Evolutionary conservation across 495 filamentous ascomycete species (phyloP).

Genomic region (Friedmanniomyces simplex): DNA sequence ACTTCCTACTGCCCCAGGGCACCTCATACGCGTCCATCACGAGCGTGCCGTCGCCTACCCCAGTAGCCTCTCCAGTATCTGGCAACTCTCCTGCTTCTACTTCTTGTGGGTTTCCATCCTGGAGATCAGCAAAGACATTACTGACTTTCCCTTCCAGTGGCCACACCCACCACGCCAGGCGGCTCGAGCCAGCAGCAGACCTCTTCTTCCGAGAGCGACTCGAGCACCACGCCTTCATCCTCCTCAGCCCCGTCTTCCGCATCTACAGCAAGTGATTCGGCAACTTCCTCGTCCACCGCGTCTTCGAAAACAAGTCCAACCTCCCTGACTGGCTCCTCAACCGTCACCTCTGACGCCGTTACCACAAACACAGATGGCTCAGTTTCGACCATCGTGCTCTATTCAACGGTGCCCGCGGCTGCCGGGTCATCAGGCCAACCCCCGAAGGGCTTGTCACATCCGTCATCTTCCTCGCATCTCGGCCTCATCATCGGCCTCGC

Average conservation of each 20-base stretch:
- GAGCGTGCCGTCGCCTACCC: not conserved
- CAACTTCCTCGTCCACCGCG: not conserved
- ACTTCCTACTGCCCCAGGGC: conserved; percentile 7
- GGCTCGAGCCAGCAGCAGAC: not conserved
- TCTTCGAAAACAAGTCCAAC: not conserved
- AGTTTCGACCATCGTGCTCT: not conserved
- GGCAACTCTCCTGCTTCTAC: not conserved
- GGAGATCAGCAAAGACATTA: not conserved
- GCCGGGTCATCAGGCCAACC: not conserved
- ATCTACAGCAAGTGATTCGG: not conserved
- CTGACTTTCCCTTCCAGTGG: not conserved
- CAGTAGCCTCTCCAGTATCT: not conserved
- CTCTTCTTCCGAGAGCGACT: not conserved
- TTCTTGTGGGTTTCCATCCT: not conserved
- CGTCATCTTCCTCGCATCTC: conserved; percentile 3
- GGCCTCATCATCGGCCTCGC: conserved; percentile 15
- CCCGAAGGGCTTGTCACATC: not conserved
- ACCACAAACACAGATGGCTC: conserved; percentile 3
- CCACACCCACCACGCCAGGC: not conserved
- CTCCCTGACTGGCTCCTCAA: not conserved
- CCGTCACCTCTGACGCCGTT: not conserved
- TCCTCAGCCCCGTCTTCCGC: not conserved
- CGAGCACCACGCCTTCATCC: not conserved
- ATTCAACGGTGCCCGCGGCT: not conserved
- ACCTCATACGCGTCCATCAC: conserved; percentile 8